Evolutionary conservation across 2,329 filamentous ascomycete species (phyloP), one percentile per base, ranked within the genome.

Genomic region (Aspergillus sojae): DNA sequence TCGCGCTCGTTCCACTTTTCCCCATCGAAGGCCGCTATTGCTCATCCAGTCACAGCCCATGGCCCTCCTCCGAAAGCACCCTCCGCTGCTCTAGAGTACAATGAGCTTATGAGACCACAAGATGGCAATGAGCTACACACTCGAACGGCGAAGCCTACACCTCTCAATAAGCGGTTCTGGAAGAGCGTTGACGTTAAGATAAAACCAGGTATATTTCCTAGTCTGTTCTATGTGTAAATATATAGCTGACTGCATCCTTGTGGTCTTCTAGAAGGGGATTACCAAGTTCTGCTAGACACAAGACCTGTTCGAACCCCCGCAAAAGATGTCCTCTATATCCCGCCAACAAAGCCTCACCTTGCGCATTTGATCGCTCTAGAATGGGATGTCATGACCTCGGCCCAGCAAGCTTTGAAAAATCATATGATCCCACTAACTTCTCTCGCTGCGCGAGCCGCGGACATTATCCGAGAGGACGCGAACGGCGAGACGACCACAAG

Each of bases 371-470:
- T 99, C 66, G 95, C 94, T 3, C 81, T 96, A 52, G 95, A 99
- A 82, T 99, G 95, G 95, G 94, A 97, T 76, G 84, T 90, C 56
- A 85, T 99, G 65, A 85, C 89, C 28, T 91, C 91, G 16, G 88
- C 91, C 3, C 90, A 94, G 74, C 92, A 98, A 79, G 92, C 93
- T 0, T 86, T 94, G 45, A 92, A 90, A 76, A 88, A 91, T 63
- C 93, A 98, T 79, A 87, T 96, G 55, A 94, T 97, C 68, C 95
- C 95, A 16, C 83, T 99, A 67, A 98, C 94, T 3, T 93, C 92
- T 55, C 86, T 97, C 19, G 84, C 89, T 26, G 92, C 93, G 66
- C 90, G 95, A 53, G 94, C 93, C 0, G 78, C 94, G 34, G 94
- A 98, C 74, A 91, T 98, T 61, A 83, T 83, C 55, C 84, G 84